Evolutionary conservation across 2,329 filamentous ascomycete species (phyloP), one percentile per base, ranked within the genome.

Genomic region (Cytospora schulzeri): DNA sequence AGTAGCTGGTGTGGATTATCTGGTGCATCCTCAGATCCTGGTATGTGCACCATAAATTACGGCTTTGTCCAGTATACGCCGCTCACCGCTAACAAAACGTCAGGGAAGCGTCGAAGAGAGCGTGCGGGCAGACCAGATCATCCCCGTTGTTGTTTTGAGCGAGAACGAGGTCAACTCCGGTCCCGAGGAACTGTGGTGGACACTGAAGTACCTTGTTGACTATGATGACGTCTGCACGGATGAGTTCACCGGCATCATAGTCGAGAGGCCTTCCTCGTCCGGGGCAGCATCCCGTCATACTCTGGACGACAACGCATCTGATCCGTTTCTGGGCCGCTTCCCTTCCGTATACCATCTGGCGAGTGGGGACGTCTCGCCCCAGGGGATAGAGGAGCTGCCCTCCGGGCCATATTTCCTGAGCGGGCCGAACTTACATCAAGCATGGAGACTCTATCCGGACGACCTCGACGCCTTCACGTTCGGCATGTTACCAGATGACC

Each of bases 321-420:
- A 35, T 29, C 17, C n/a, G 17, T 53, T 26, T n/a, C 14, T 29
- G 26, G 51, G 26, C 26, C 38, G 38, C 26, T 58, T 57, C 14
- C 58, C 63, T 50, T 48, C 54, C 5, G 26, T 66, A 14, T 66
- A 62, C 28, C 62, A 65, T 19, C 5, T 64, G 58, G 3, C 22
- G n/a, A 3, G 33, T n/a, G 58, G 26, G 11, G 15, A 31, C n/a
- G n/a, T 14, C 17, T 19, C 11, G 12, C 22, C 54, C 9, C 17
- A 54, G 35, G 53, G 38, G 14, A 17, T 14, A 28, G 63, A 63
- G 0, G 64, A 73, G 9, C 62, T 79, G 26, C 76, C 77, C 0
- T 78, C 77, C 1, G 78, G 78, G 0, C 78, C 78, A 3, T 79
- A 79, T 62, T 78, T 79, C 28, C 68, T 79, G 0, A 74, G 78